Conservation (phyloP, 768 basidiomycete species). For the Lepiota subincarnata region DNA sequence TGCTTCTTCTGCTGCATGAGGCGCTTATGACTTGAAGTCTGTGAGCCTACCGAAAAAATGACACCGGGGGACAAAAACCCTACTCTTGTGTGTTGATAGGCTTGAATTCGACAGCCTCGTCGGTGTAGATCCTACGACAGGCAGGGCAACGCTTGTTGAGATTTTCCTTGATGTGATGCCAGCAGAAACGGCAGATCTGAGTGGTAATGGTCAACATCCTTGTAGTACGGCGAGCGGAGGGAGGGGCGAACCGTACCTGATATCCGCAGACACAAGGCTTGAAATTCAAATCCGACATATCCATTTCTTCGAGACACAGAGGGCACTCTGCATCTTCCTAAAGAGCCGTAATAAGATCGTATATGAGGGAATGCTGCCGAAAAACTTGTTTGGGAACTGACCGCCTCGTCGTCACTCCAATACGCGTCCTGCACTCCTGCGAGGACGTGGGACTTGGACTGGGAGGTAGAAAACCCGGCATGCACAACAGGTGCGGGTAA, state of each 20-base stretch:
- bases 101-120: constrained; percentile 92
- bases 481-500: constrained; percentile 74
- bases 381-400: constrained; percentile 30
- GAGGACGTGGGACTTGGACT: constrained; percentile 81
- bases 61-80: constrained; percentile 31
- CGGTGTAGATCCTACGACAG: constrained; percentile 88
- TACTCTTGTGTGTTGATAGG: constrained; percentile 94
- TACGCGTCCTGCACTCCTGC: constrained; percentile 95
- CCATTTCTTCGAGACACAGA: constrained; percentile 97
- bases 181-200: constrained; percentile 98
- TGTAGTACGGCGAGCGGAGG: background rate
- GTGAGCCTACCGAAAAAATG: constrained; percentile 13
- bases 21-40: constrained; percentile 74
- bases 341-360: constrained; percentile 12
- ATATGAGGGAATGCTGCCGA: constrained; percentile 7
- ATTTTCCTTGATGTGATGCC: constrained; percentile 97
- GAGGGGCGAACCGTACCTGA: constrained; percentile 53
- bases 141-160: constrained; percentile 96
- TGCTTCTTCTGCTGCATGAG: constrained; percentile 94
- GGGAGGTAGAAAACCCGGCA: constrained; percentile 63
- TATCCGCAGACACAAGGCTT: constrained; percentile 99
- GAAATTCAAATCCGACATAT: constrained; percentile 98
- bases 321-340: constrained; percentile 98
- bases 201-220: constrained; percentile 12
- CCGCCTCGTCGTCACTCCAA: constrained; percentile 91